phyloP scores from a whole-genome alignment of 345 rosid species.

The Gossypium australe region DNA sequence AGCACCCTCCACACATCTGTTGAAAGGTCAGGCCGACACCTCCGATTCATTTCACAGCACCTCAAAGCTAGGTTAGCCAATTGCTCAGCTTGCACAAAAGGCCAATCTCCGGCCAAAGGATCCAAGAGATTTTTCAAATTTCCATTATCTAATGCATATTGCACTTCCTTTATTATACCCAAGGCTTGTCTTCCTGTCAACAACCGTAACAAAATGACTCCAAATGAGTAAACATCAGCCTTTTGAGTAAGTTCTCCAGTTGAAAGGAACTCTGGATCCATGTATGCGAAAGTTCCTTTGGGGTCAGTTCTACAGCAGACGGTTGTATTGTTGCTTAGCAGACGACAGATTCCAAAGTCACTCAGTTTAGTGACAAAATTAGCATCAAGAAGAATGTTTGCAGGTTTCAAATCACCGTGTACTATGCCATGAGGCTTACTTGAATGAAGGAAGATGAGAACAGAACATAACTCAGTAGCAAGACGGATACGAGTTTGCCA shows the following conservation, averaged over 20 bases:
- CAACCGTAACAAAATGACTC: conserved; percentile 48
- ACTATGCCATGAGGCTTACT: conserved; percentile 71
- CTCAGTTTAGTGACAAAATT: conserved; percentile 76
- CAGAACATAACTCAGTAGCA: conserved; percentile 78
- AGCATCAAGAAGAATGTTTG: conserved; percentile 75
- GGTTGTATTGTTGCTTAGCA: conserved; percentile 38
- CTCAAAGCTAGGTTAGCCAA: conserved; percentile 73
- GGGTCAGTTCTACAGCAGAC: conserved; percentile 46
- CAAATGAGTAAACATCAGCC: conserved; percentile 8
- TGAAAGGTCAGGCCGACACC: conserved; percentile 71
- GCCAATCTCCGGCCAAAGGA: conserved; percentile 98
- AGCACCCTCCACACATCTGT: conserved; percentile 84
- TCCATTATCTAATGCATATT: conserved; percentile 49
- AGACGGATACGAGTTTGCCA: conserved; percentile 85
- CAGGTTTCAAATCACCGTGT: conserved; percentile 89
- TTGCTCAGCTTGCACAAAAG: conserved; percentile 83
- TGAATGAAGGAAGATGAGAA: conserved; percentile 83
- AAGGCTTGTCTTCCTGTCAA: conserved; percentile 69
- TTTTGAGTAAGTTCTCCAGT: conserved; percentile 48
- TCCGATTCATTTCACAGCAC: conserved; percentile 68
- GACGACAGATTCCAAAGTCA: conserved; percentile 77
- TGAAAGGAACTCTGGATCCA: conserved; percentile 70
- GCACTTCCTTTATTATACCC: conserved; percentile 25
- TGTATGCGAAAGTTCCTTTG: conserved; percentile 65
- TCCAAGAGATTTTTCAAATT: conserved; percentile 58